Evolutionary conservation across 345 rosid genomes (phyloP).

Genomic region (Gossypium arboreum): DNA sequence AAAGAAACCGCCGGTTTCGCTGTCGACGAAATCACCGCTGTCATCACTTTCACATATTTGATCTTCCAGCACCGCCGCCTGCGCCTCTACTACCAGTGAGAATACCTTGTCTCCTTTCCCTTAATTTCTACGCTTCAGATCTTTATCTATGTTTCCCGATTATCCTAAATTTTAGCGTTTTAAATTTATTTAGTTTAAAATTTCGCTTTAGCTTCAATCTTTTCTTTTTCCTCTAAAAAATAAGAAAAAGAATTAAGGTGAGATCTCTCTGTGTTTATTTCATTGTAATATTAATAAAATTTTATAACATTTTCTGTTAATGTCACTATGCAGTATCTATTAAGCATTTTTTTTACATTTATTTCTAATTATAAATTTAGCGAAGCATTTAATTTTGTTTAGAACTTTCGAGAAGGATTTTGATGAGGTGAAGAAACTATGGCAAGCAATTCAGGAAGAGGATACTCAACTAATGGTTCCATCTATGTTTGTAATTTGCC

Average conservation of each 20-base stretch:
- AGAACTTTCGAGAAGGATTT: conserved; percentile 10
- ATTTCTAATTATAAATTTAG: conserved; percentile 1
- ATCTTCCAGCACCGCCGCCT: background rate
- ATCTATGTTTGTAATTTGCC: conserved; percentile 89
- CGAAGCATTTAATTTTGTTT: background rate
- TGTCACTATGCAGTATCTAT: background rate
- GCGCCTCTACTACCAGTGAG: conserved; percentile 2
- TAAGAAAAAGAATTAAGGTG: background rate
- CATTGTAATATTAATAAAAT: background rate
- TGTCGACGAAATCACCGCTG: background rate
- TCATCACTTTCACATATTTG: background rate
- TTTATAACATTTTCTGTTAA: background rate
- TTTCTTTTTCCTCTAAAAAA: background rate
- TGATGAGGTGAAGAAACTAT: conserved; percentile 55
- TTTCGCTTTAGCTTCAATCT: background rate
- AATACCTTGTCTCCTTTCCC: background rate
- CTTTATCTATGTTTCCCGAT: background rate
- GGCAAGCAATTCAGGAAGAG: conserved; percentile 63
- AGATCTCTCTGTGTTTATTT: background rate
- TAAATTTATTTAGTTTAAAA: background rate
- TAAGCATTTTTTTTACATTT: background rate
- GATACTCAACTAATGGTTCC: conserved; percentile 60
- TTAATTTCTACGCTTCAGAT: conserved; percentile 6
- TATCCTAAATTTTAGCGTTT: background rate
- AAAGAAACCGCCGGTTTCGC: background rate